Base-by-base conservation (phyloP, 1,284 basidiomycete genomes). In the Golubevia sp. region DNA sequence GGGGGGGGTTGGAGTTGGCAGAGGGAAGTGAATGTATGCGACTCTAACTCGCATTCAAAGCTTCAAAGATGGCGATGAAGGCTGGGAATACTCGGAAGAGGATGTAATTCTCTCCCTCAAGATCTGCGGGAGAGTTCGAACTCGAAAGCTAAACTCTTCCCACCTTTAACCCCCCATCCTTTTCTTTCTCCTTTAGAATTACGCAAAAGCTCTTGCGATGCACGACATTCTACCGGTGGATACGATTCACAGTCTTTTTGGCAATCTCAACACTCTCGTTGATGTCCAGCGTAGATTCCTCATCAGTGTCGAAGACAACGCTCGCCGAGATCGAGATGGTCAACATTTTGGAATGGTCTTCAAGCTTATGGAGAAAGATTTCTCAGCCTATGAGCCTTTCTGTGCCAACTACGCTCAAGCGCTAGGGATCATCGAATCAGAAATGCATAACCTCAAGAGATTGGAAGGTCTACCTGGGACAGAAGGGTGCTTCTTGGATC, bases 211-310 rank as follows among this genome's bases (percentile, higher is more conserved):
- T 15, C 87, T 98, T 62, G 88, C 92, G 6, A 89, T 91, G 83
- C 89, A 89, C 74, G 92, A 92, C 74, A 88, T 93, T 63, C 90
- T 99, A 68, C 91, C 95, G 76, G 91, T 93, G 70, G 96, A 98
- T 84, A 96, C 94, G 51, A 92, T 97, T 59, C 94, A 97, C 85
- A 88, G 91, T 64, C 90, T 99, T 64, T 99, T 99, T 85, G 93
- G 96, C 7, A 94, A 94, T 84, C 88, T 99, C 67, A 93, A 95
- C 87, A 92, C 94, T 83, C 89, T 99, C 23, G 88, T 98, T 73
- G 97, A 99, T 84, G 97, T 99, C 77, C 96, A 97, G 82, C 90
- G 97, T 70, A 91, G 92, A 84, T 98, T 99, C 85, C 89, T 98
- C 63, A 97, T 98, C 85, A 92, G 91, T 64, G 87, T 99, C 38